phyloP scores from a whole-genome alignment of 176 grass and related monocot genomes.

The Thinopyrum elongatum region DNA sequence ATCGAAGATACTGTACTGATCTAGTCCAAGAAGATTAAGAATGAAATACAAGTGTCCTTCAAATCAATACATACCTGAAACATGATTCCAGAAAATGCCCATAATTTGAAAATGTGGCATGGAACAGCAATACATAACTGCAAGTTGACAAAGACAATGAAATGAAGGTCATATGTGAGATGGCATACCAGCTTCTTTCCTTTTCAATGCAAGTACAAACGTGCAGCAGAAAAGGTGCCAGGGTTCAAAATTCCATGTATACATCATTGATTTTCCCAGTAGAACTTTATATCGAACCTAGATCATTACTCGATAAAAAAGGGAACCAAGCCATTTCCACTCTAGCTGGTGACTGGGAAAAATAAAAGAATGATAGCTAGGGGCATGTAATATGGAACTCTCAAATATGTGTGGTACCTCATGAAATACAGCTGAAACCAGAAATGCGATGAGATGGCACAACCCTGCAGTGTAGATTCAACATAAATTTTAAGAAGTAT shows the following conservation, averaged over 20 bases:
- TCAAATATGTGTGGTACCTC: slow-evolving; percentile 58
- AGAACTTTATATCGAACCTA: neutral
- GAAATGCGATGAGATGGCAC: slow-evolving; percentile 85
- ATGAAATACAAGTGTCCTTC: neutral
- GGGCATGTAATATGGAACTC: neutral
- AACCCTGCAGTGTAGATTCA: slow-evolving; percentile 62
- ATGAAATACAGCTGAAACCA: slow-evolving; percentile 91
- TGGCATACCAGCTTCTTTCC: neutral
- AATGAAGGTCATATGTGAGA: neutral
- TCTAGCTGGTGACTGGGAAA: neutral
- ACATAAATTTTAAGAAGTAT: slow-evolving; percentile 10
- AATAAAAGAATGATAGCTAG: neutral
- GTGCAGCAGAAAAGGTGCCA: neutral
- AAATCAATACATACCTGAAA: slow-evolving; percentile 55
- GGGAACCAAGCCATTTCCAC: neutral
- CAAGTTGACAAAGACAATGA: slow-evolving; percentile 24
- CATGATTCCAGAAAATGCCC: slow-evolving; percentile 96
- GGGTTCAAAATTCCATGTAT: neutral
- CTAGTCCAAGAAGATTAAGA: neutral
- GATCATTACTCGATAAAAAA: slow-evolving; percentile 15
- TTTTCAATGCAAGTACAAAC: neutral
- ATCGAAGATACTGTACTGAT: neutral
- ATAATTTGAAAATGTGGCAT: slow-evolving; percentile 94
- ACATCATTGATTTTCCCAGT: neutral
- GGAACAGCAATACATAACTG: slow-evolving; percentile 92